Evolutionary conservation across 257 asterid genomes (phyloP).

Genomic region (Nicotiana sylvestris): DNA sequence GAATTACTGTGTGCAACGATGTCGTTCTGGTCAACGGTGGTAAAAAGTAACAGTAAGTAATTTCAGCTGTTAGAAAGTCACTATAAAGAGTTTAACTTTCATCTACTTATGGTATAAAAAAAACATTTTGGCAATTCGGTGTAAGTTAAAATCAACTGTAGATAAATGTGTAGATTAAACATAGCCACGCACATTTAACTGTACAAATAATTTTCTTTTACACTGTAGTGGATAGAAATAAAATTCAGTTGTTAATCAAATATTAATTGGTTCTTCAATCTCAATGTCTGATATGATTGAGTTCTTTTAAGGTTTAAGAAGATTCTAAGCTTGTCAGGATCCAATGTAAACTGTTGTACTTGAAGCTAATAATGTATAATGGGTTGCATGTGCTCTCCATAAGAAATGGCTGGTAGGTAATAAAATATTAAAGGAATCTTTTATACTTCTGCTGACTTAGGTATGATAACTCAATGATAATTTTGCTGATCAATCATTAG

Average conservation of each 20-base stretch:
- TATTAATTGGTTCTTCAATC: background rate
- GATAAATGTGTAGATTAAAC: background rate
- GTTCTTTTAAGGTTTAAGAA: slow-evolving; percentile 6
- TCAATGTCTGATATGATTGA: background rate
- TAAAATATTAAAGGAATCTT: background rate
- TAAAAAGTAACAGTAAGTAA: background rate
- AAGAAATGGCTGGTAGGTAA: background rate
- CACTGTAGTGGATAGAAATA: background rate
- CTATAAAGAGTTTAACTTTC: background rate
- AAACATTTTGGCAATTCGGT: background rate
- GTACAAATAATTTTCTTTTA: background rate
- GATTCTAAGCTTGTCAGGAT: slow-evolving; percentile 13
- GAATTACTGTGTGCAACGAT: background rate
- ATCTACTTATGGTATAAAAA: background rate
- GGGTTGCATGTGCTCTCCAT: slow-evolving; percentile 17
- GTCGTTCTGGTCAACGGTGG: background rate
- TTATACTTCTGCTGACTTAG: background rate
- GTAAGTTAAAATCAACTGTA: background rate
- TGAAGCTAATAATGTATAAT: background rate
- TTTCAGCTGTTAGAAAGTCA: background rate
- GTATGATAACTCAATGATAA: background rate
- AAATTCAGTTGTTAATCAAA: background rate
- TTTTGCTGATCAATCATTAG: slow-evolving; percentile 2
- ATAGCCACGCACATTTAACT: background rate
- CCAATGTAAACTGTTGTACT: slow-evolving; percentile 1